These are phyloP conservation scores for Eucalyptus camaldulensis DNA, from an alignment of 345 rosid species.

Conservation along the genomic window DNA sequence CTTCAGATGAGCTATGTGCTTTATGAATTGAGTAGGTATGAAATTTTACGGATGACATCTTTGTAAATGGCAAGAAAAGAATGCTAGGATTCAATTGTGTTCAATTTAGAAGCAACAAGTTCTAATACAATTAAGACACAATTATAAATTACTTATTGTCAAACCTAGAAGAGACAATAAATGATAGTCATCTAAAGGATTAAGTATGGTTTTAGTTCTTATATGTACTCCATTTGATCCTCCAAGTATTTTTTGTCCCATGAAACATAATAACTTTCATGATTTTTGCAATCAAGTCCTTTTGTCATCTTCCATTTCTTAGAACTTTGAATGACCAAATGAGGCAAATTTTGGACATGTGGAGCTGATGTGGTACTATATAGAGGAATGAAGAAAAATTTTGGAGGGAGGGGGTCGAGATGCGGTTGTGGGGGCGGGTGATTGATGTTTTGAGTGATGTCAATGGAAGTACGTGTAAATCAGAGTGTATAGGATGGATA, in stretches of 20 bases:
- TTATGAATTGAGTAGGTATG: not conserved
- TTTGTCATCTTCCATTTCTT: not conserved
- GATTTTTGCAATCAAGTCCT: not conserved
- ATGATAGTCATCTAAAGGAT: not conserved
- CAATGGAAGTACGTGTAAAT: not conserved
- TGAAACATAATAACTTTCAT: not conserved
- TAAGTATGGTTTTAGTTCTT: not conserved
- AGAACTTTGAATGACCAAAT: not conserved
- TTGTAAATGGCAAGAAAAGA: not conserved
- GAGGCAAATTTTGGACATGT: not conserved
- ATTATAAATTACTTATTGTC: not conserved
- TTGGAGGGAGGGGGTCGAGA: not conserved
- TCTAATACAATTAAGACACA: not conserved
- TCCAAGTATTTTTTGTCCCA: not conserved
- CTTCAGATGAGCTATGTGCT: not conserved
- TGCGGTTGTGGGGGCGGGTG: not conserved
- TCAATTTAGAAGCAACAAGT: not conserved
- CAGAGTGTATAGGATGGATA: not conserved
- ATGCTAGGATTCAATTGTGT: not conserved
- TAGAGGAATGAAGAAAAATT: not conserved
- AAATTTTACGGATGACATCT: not conserved
- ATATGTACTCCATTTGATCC: not conserved
- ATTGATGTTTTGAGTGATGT: not conserved
- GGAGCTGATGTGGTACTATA: not conserved
- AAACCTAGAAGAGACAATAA: not conserved